Base-by-base conservation (phyloP, 2,329 filamentous ascomycete species). In the Nannizziopsis barbatae region DNA sequence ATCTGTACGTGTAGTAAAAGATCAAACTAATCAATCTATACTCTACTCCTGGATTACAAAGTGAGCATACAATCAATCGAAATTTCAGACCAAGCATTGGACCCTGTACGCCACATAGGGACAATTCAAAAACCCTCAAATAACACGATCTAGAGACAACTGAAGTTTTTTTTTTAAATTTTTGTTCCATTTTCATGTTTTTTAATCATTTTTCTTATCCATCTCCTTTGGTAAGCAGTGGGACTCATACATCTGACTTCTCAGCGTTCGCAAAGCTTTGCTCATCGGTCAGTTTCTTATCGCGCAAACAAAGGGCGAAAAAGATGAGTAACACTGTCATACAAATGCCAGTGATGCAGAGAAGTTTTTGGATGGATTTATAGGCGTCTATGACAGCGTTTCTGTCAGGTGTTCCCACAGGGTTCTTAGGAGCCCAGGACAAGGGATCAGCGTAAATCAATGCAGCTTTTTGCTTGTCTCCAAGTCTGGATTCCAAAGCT, bases 261-360 rank as follows among this genome's bases (percentile, higher is more conserved):
- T 71, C 71, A 0, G 68, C 69, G 51, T 68, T 60, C 3, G 63
- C 61, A 50, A 72, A 58, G 53, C 64, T 72, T 58, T 75, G 72
- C 49, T 69, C 65, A 41, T 69, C 64, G 3, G 65, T 66, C 47
- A 75, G 58, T 40, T 58, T 63, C 2, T 72, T 71, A 51, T 75
- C 71, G 14, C 72, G 61, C 45, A 74, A 63, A 22, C 66, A 62
- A 31, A 69, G 56, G 2, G 71, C 60, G 52, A 75, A 75, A 0
- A 55, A 58, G 48, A 75, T 69, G 30, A 75, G 55, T 2, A 71
- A 62, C 9, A 70, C 61, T 7, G 67, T 71, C 7, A 75, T 55
- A 50, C 71, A 73, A 27, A 75, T 71, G 11, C 72, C 73, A 0
- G 71, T 69, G 47, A 75, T 74, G 51, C 71, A 74, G 6, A 76